phyloP scores from a whole-genome alignment of 129 eudicot species.

The Pseudognaphalium luteoalbum region DNA sequence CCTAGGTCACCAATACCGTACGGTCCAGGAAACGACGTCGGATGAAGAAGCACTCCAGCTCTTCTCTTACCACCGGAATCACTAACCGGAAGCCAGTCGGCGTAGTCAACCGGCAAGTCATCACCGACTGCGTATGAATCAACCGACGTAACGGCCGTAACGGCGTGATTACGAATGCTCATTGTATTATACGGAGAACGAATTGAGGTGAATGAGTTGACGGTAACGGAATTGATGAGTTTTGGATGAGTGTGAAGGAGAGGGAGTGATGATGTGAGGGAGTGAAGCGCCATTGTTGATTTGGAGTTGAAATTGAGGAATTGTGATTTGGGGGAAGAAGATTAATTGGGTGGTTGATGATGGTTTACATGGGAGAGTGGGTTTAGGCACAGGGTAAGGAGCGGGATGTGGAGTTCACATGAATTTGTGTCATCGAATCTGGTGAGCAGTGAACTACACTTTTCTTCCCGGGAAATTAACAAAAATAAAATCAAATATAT shows the following conservation, averaged over 20 bases:
- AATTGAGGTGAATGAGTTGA: not conserved
- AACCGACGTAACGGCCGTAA: constrained; percentile 28
- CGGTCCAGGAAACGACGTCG: constrained; percentile 94
- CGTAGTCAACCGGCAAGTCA: constrained; percentile 75
- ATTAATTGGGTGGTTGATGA: not conserved
- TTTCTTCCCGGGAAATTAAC: not conserved
- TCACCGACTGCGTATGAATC: constrained; percentile 54
- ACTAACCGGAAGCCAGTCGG: constrained; percentile 55
- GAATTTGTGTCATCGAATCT: not conserved
- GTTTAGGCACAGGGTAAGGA: constrained; percentile 26
- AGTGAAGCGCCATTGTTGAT: constrained; percentile 28
- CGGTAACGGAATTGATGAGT: not conserved
- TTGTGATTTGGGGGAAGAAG: not conserved
- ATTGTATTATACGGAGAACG: constrained; percentile 12
- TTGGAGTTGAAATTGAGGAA: not conserved
- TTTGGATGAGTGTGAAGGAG: constrained; percentile 12
- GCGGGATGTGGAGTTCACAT: constrained; percentile 33
- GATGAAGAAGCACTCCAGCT: constrained; percentile 91
- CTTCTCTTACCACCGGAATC: constrained; percentile 49
- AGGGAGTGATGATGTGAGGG: constrained; percentile 23
- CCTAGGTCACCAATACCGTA: constrained; percentile 93
- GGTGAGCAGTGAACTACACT: not conserved
- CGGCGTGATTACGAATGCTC: constrained; percentile 17
- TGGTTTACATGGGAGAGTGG: constrained; percentile 33
- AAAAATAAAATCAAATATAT: too few species aligned